Evolutionary conservation across 129 eudicot genomes (phyloP).

Genomic region (Flaveria brownii): DNA sequence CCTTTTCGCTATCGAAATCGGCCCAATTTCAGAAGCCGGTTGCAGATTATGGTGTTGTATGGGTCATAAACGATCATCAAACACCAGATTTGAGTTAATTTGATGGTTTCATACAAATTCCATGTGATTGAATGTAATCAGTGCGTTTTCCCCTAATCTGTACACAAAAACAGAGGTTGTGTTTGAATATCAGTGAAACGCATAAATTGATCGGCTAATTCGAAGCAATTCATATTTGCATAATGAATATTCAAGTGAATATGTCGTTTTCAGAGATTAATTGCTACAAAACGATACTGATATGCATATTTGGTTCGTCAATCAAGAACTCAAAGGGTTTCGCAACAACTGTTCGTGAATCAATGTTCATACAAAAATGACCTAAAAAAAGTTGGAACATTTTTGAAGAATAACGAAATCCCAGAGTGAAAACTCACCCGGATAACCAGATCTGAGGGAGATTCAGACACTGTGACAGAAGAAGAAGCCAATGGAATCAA

Average conservation of each 20-base stretch:
- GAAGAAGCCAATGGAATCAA: slow-evolving; percentile 9
- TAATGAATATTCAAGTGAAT: too few relatives aligned
- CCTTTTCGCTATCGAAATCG: too few relatives aligned
- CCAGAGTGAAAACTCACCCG: slow-evolving; percentile 34
- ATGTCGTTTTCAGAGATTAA: too few relatives aligned
- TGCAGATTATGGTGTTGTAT: neutral
- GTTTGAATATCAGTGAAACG: neutral
- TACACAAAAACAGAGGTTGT: slow-evolving; percentile 22
- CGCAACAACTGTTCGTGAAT: too few relatives aligned
- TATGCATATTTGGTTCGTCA: too few relatives aligned
- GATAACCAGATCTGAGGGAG: slow-evolving; percentile 45
- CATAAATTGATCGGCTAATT: neutral
- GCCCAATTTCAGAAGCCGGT: too few relatives aligned
- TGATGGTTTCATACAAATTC: neutral
- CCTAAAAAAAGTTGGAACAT: neutral
- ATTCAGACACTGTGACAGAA: slow-evolving; percentile 7
- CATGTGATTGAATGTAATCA: slow-evolving; percentile 16
- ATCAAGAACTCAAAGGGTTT: too few relatives aligned
- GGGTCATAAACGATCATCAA: slow-evolving; percentile 38
- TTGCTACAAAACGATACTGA: too few relatives aligned
- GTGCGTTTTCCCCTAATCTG: slow-evolving; percentile 28
- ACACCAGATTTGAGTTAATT: slow-evolving; percentile 11
- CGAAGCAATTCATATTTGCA: neutral
- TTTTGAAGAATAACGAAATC: neutral
- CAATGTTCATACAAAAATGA: neutral